These are phyloP conservation scores for Xylaria sp. DNA, from an alignment of 2,329 filamentous ascomycete species.

Conservation along the genomic window DNA sequence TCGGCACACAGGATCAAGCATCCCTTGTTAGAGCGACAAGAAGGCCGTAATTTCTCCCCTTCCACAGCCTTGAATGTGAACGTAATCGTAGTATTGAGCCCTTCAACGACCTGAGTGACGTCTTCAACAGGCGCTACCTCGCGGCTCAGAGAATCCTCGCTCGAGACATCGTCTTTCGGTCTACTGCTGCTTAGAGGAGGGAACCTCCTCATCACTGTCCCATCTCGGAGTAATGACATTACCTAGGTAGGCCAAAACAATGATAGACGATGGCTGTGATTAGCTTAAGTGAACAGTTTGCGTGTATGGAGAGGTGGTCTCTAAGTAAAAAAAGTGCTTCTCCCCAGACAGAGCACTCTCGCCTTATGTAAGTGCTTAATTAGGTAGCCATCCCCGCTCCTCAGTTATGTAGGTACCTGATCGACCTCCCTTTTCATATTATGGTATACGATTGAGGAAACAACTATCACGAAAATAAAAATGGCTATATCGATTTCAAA, in stretches of 20 bases:
- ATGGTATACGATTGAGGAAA: too few relatives aligned
- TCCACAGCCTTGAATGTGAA: slow-evolving; percentile 26
- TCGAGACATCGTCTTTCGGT: neutral
- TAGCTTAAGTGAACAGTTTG: neutral
- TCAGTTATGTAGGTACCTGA: neutral
- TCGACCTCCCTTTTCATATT: neutral
- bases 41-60: slow-evolving; percentile 8
- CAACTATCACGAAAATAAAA: neutral
- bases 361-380: neutral
- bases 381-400: neutral
- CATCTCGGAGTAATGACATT: slow-evolving; percentile 25
- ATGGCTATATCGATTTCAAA: neutral
- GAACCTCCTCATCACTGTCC: slow-evolving; percentile 13
- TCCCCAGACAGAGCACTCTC: neutral
- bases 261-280: neutral
- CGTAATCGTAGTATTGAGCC: slow-evolving; percentile 13
- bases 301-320: neutral
- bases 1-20: slow-evolving; percentile 16
- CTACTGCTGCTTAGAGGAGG: neutral
- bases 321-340: neutral
- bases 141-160: neutral
- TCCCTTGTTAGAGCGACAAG: neutral
- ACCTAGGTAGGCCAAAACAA: neutral
- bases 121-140: slow-evolving; percentile 22
- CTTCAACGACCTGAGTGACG: slow-evolving; percentile 10